phyloP scores from a whole-genome alignment of 129 eudicot genomes.

The sunflower (Helianthus annuus) region DNA sequence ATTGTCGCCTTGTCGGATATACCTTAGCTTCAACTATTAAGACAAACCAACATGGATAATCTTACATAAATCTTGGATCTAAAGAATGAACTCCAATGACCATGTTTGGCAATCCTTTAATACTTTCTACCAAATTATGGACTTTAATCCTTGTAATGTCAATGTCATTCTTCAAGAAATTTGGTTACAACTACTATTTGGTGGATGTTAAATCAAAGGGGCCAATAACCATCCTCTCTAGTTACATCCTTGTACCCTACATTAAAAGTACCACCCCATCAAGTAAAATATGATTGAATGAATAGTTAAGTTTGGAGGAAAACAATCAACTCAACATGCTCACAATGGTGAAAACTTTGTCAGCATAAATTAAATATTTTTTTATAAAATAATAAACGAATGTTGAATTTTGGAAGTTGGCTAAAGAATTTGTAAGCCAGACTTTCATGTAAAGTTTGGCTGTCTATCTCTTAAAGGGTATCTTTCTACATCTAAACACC shows the following conservation, averaged over 20 bases:
- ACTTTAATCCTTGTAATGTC: slow-evolving; percentile 28
- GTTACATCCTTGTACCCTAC: slow-evolving; percentile 33
- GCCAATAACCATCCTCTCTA: slow-evolving; percentile 31
- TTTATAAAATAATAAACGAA: too few relatives aligned
- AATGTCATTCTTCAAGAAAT: slow-evolving; percentile 32
- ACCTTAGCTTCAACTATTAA: neutral
- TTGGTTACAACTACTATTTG: slow-evolving; percentile 35
- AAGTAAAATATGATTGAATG: slow-evolving; percentile 10
- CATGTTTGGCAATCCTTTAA: slow-evolving; percentile 34
- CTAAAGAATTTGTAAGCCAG: slow-evolving; percentile 37
- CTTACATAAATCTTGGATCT: slow-evolving; percentile 1
- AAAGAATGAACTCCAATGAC: neutral
- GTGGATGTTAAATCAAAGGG: slow-evolving; percentile 30
- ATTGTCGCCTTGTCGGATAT: neutral
- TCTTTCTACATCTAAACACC: slow-evolving; percentile 46
- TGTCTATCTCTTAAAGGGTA: slow-evolving; percentile 39
- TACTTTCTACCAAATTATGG: slow-evolving; percentile 14
- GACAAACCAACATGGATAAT: neutral
- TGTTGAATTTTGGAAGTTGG: neutral
- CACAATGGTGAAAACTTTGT: neutral
- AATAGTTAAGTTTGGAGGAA: slow-evolving; percentile 8
- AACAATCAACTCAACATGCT: neutral
- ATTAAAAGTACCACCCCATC: slow-evolving; percentile 30
- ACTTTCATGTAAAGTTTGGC: slow-evolving; percentile 39
- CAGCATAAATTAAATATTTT: neutral